These are phyloP conservation scores for Aspergillus felis DNA, from an alignment of 2,329 filamentous ascomycete genomes.

Conservation along the genomic window DNA sequence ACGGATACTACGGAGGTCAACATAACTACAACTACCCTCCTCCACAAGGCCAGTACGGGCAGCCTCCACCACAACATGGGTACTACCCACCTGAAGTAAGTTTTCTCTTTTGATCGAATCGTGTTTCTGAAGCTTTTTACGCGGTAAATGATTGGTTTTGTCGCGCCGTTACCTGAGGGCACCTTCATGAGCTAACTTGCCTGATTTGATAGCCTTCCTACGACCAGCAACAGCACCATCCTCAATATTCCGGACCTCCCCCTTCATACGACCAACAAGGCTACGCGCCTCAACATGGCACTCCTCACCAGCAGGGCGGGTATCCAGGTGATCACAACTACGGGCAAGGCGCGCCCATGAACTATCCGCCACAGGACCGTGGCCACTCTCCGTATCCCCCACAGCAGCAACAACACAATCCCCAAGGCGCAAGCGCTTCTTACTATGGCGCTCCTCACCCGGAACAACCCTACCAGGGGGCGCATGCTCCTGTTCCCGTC, in stretches of 20 bases:
- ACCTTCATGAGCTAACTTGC: not conserved
- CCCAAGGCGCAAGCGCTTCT: conserved; percentile 25
- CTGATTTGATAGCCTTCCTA: conserved; percentile 8
- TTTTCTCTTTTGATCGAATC: not conserved
- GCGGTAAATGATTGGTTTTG: not conserved
- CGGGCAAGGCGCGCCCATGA: conserved; percentile 17
- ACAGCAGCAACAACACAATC: conserved; percentile 20
- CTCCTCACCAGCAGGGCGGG: conserved; percentile 10
- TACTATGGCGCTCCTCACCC: conserved; percentile 27
- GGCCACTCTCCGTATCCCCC: conserved; percentile 27
- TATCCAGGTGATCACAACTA: conserved; percentile 19
- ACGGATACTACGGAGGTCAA: conserved; percentile 18
- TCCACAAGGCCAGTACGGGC: conserved; percentile 17
- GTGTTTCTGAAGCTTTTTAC: not conserved
- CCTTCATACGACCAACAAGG: conserved; percentile 18
- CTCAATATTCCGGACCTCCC: conserved; percentile 15
- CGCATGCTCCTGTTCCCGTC: conserved; percentile 14
- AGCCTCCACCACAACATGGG: conserved; percentile 20
- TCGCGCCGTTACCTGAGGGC: not conserved
- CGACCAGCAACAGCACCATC: conserved; percentile 14
- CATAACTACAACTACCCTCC: conserved; percentile 18
- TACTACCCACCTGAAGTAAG: conserved; percentile 26
- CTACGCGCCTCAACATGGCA: conserved; percentile 10
- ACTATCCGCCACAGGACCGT: conserved; percentile 19
- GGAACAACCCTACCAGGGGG: conserved; percentile 15